A percentile compares a stretch with the other conserved stretches of the same genome.
These are phyloP conservation scores for Boletus coccyginus DNA, from an alignment of 768 basidiomycete species.

Conservation along the genomic window DNA sequence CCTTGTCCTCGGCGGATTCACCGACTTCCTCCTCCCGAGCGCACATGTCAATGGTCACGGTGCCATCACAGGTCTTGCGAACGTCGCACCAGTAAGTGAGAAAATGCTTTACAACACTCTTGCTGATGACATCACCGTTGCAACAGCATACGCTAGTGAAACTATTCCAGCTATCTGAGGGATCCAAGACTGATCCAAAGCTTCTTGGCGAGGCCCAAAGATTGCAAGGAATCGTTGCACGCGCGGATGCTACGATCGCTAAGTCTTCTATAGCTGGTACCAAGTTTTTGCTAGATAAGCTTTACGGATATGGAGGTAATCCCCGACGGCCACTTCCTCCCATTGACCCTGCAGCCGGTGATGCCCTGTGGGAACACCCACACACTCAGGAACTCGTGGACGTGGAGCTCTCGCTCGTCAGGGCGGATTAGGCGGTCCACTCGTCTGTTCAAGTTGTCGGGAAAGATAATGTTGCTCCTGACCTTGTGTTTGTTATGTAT, in stretches of 20 bases:
- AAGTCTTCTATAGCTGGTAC: slow-evolving; percentile 77
- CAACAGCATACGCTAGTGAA: slow-evolving; percentile 54
- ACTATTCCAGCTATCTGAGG: slow-evolving; percentile 61
- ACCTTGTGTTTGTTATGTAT: background rate
- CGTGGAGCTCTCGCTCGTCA: slow-evolving; percentile 56
- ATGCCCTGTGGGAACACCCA: slow-evolving; percentile 67
- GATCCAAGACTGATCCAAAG: slow-evolving; percentile 50
- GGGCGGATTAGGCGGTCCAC: slow-evolving; percentile 18
- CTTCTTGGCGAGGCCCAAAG: slow-evolving; percentile 66
- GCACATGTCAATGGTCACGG: slow-evolving; percentile 75
- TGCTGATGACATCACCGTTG: background rate
- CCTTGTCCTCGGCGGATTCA: slow-evolving; percentile 82
- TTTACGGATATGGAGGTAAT: slow-evolving; percentile 77
- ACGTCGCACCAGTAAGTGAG: slow-evolving; percentile 66
- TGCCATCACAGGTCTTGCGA: slow-evolving; percentile 87
- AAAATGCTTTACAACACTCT: background rate
- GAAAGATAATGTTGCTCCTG: background rate
- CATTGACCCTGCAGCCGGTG: slow-evolving; percentile 51
- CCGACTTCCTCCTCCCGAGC: slow-evolving; percentile 79
- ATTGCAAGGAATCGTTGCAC: slow-evolving; percentile 78
- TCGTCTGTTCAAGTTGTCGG: background rate
- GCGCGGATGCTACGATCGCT: slow-evolving; percentile 77
- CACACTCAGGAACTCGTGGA: slow-evolving; percentile 67
- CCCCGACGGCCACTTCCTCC: slow-evolving; percentile 79
- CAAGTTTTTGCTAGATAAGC: slow-evolving; percentile 72